Evolutionary conservation across 108 stramenopile genomes (phyloP).

Genomic region (Discostella pseudostelligera): DNA sequence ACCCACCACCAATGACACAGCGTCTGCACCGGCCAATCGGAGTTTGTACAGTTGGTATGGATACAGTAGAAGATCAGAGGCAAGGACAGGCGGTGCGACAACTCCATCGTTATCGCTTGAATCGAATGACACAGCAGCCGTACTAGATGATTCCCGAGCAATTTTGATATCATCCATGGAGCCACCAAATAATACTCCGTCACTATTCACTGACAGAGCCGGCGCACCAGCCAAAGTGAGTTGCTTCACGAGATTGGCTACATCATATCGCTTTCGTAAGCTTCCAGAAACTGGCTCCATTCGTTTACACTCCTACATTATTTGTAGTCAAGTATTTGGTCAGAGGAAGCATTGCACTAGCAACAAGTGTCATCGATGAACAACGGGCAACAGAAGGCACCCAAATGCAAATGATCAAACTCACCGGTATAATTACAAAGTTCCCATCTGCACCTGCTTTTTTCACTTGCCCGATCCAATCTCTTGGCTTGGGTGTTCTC

Average conservation of each 20-base stretch:
- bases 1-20: slow-evolving; percentile 71
- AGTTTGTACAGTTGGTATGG: slow-evolving; percentile 90
- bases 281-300: slow-evolving; percentile 77
- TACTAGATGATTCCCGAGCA: slow-evolving; percentile 55
- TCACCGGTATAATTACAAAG: slow-evolving; percentile 75
- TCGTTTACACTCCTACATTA: slow-evolving; percentile 81
- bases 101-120: slow-evolving; percentile 55
- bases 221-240: slow-evolving; percentile 56
- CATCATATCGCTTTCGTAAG: slow-evolving; percentile 73
- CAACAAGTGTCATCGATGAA: too few relatives aligned
- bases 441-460: slow-evolving; percentile 44
- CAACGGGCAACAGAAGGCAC: too few relatives aligned
- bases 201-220: slow-evolving; percentile 79
- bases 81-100: slow-evolving; percentile 73
- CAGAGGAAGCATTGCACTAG: too few relatives aligned
- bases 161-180: slow-evolving; percentile 68
- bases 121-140: slow-evolving; percentile 50
- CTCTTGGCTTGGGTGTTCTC: slow-evolving; percentile 65
- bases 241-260: slow-evolving; percentile 65
- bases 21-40: slow-evolving; percentile 85
- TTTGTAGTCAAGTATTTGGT: too few relatives aligned
- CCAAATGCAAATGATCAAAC: too few relatives aligned
- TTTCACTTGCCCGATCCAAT: slow-evolving; percentile 75
- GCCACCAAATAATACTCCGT: slow-evolving; percentile 77
- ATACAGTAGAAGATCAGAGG: slow-evolving; percentile 80